phyloP scores from a whole-genome alignment of 768 basidiomycete genomes.

The Naganishia antarctica region DNA sequence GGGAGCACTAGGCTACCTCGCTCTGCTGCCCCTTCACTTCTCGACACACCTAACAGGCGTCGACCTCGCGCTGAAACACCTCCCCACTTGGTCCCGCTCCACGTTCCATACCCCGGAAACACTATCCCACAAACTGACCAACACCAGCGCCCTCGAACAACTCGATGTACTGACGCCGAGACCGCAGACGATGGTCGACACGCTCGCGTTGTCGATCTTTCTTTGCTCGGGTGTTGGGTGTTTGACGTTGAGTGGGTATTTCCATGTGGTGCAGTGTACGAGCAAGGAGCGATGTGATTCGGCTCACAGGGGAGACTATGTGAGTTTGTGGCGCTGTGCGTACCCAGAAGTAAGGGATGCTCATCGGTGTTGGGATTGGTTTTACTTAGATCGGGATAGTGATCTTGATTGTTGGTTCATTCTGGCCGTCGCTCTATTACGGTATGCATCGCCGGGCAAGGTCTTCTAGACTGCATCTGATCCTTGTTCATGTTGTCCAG shows the following conservation, averaged over 20 bases:
- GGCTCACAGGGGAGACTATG: slow-evolving; percentile 49
- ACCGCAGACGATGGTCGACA: slow-evolving; percentile 60
- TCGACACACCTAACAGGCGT: slow-evolving; percentile 36
- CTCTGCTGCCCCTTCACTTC: slow-evolving; percentile 56
- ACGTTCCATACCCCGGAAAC: slow-evolving; percentile 1
- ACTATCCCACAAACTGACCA: background rate
- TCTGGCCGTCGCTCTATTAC: slow-evolving; percentile 71
- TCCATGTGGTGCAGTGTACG: slow-evolving; percentile 69
- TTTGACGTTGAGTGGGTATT: slow-evolving; percentile 65
- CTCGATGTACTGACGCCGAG: background rate
- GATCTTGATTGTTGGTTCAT: slow-evolving; percentile 70
- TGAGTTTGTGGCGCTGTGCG: slow-evolving; percentile 45
- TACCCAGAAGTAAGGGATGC: slow-evolving; percentile 39
- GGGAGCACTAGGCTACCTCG: slow-evolving; percentile 59
- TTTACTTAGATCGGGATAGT: slow-evolving; percentile 70
- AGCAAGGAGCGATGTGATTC: slow-evolving; percentile 56
- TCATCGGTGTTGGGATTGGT: background rate
- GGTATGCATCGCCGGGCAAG: too few species aligned
- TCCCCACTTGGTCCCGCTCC: slow-evolving; percentile 1
- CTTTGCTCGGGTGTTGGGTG: slow-evolving; percentile 68
- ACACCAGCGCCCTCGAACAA: background rate
- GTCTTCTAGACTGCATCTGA: too few species aligned
- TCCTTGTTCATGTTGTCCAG: slow-evolving; percentile 60
- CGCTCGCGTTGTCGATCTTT: slow-evolving; percentile 61
- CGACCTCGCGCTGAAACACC: slow-evolving; percentile 28